These are phyloP conservation scores for Penicillium pancosmium DNA, from an alignment of 495 filamentous ascomycete genomes.

Conservation along the genomic window DNA sequence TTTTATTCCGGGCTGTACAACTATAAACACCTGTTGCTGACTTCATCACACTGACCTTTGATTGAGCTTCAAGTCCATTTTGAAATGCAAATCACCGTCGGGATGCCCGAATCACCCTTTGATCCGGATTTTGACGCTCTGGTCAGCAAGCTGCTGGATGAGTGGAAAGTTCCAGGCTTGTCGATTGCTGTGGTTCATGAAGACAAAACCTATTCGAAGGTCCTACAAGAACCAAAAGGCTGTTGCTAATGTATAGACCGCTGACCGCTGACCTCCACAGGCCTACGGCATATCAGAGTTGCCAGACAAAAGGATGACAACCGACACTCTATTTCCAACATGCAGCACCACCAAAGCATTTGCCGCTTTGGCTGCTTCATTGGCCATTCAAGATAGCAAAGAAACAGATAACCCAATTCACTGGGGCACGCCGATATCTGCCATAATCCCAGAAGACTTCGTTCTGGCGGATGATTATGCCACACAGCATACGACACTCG, in stretches of 20 bases:
- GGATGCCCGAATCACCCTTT: slow-evolving; percentile 7
- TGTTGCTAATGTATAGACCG: neutral
- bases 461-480: slow-evolving; percentile 47
- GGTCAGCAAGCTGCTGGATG: slow-evolving; percentile 37
- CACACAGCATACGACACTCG: slow-evolving; percentile 47
- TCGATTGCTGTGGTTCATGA: slow-evolving; percentile 52
- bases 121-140: slow-evolving; percentile 42
- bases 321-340: slow-evolving; percentile 44
- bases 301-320: slow-evolving; percentile 45
- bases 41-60: neutral
- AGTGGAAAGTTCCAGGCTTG: slow-evolving; percentile 55
- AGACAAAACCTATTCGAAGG: slow-evolving; percentile 45
- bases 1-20: neutral
- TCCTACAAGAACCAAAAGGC: slow-evolving; percentile 15
- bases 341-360: slow-evolving; percentile 61
- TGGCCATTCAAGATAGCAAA: slow-evolving; percentile 46
- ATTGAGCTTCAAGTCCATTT: neutral
- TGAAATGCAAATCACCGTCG: neutral
- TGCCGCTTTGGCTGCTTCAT: slow-evolving; percentile 50
- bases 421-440: slow-evolving; percentile 52
- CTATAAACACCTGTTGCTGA: neutral
- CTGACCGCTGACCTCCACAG: slow-evolving; percentile 26
- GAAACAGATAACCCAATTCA: slow-evolving; percentile 34
- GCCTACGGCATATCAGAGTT: slow-evolving; percentile 52
- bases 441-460: slow-evolving; percentile 57